Evolutionary conservation across 179 eudicot species (phyloP).

Genomic region (Spergularia azorica): DNA sequence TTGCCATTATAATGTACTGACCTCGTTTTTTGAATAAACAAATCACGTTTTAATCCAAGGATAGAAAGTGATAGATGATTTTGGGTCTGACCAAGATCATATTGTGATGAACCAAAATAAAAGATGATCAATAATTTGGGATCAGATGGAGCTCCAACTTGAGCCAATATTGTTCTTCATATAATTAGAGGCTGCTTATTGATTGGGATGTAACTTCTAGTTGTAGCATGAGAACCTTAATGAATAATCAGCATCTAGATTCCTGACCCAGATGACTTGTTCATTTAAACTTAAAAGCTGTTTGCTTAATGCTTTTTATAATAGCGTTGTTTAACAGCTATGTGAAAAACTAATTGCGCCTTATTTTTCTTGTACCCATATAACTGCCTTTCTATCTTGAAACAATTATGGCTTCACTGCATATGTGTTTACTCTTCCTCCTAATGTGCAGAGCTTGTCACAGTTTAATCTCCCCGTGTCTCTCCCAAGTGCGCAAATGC

Average conservation of each 20-base stretch:
- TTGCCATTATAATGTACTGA: too few species aligned
- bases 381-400: not conserved
- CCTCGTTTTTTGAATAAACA: too few species aligned
- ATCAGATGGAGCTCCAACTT: too few species aligned
- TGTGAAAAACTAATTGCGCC: not conserved
- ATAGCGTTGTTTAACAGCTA: not conserved
- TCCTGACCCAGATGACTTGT: not conserved
- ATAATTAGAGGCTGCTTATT: too few species aligned
- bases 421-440: constrained; percentile 12
- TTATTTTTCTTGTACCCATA: not conserved
- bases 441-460: constrained; percentile 78
- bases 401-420: not conserved
- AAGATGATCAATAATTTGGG: too few species aligned
- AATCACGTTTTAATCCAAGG: too few species aligned
- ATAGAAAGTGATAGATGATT: too few species aligned
- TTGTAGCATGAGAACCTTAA: constrained; percentile 4
- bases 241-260: not conserved
- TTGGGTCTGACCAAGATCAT: too few species aligned
- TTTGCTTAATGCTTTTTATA: not conserved
- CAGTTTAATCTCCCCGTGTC: constrained; percentile 96
- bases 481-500: constrained; percentile 60
- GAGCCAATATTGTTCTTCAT: too few species aligned
- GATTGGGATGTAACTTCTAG: too few species aligned
- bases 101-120: too few species aligned
- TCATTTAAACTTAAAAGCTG: not conserved